Evolutionary conservation across 164 flowering plant genomes (phyloP).

Genomic region (Magnolia officinalis): DNA sequence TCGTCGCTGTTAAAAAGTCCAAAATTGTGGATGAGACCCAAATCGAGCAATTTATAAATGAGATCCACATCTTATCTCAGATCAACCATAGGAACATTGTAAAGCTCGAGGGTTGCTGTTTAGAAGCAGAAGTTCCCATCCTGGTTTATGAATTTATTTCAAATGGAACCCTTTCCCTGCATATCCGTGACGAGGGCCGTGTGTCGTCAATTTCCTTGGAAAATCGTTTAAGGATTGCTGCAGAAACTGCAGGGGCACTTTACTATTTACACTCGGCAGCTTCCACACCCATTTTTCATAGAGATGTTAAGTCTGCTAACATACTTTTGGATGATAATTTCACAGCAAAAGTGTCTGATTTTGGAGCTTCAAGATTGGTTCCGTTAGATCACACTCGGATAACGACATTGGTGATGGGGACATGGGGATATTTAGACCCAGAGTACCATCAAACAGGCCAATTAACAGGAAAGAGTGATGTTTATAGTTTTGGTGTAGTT

Average conservation of each 20-base stretch:
- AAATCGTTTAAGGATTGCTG: slow-evolving; percentile 22
- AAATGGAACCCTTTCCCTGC: slow-evolving; percentile 40
- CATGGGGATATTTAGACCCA: slow-evolving; percentile 16
- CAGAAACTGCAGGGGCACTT: slow-evolving; percentile 32
- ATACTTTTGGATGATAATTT: slow-evolving; percentile 34
- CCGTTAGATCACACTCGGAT: slow-evolving; percentile 8
- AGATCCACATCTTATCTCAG: slow-evolving; percentile 38
- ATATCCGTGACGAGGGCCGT: slow-evolving; percentile 20
- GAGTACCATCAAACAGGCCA: slow-evolving; percentile 11
- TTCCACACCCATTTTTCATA: slow-evolving; percentile 35
- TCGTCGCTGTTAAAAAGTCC: slow-evolving; percentile 24
- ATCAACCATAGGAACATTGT: slow-evolving; percentile 49
- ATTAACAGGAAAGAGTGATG: slow-evolving; percentile 18
- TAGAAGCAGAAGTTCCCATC: slow-evolving; percentile 40
- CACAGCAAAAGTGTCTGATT: slow-evolving; percentile 43
- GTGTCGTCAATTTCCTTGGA: slow-evolving; percentile 26
- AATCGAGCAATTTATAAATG: slow-evolving; percentile 32
- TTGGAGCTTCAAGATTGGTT: slow-evolving; percentile 7
- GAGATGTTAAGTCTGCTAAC: slow-evolving; percentile 42
- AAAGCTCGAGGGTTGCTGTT: slow-evolving; percentile 39
- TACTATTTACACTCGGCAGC: slow-evolving; percentile 41
- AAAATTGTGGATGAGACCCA: slow-evolving; percentile 21
- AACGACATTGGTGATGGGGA: slow-evolving; percentile 15
- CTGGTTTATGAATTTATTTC: slow-evolving; percentile 43
- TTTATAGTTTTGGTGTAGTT: slow-evolving; percentile 21